A percentile compares a stretch with the other conserved stretches of the same genome.
These are phyloP conservation scores for Irpex sp. DNA, from an alignment of 1,284 basidiomycete genomes.

Conservation along the genomic window DNA sequence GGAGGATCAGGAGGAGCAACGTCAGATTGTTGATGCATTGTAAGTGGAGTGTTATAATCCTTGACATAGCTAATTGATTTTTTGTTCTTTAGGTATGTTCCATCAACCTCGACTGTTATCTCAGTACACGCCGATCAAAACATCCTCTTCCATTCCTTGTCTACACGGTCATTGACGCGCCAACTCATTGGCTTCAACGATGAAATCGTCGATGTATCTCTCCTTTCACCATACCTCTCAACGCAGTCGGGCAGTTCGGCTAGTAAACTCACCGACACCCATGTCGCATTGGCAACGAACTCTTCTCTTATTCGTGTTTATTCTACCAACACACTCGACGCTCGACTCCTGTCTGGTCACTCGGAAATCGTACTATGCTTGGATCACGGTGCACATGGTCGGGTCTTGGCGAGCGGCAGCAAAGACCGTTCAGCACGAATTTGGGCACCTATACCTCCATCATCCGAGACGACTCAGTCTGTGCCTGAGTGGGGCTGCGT, in stretches of 20 bases:
- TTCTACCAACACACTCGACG: slow-evolving; percentile 68
- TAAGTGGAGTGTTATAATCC: slow-evolving; percentile 36
- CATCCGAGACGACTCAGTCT: slow-evolving; percentile 15
- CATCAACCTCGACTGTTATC: slow-evolving; percentile 62
- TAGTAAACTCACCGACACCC: slow-evolving; percentile 44
- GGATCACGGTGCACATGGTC: slow-evolving; percentile 64
- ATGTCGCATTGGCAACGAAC: slow-evolving; percentile 94
- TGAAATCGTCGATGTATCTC: slow-evolving; percentile 89
- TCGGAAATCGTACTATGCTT: slow-evolving; percentile 89
- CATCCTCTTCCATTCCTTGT: slow-evolving; percentile 83
- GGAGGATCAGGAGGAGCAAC: slow-evolving; percentile 73
- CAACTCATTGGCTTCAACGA: slow-evolving; percentile 98
- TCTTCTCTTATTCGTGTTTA: slow-evolving; percentile 91
- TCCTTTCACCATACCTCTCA: slow-evolving; percentile 52
- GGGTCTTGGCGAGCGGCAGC: slow-evolving; percentile 84
- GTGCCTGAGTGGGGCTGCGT: slow-evolving; percentile 75
- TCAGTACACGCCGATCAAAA: slow-evolving; percentile 98
- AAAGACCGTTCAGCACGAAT: slow-evolving; percentile 90
- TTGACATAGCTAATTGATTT: slow-evolving; percentile 6
- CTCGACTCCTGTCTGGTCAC: slow-evolving; percentile 84
- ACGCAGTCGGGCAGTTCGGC: slow-evolving; percentile 15
- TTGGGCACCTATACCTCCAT: slow-evolving; percentile 58
- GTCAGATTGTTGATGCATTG: slow-evolving; percentile 71
- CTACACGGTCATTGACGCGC: slow-evolving; percentile 59
- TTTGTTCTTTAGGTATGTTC: slow-evolving; percentile 55